Evolutionary conservation across 208 protist genomes (phyloP).

Genomic region (Trypanosoma scelopori): DNA sequence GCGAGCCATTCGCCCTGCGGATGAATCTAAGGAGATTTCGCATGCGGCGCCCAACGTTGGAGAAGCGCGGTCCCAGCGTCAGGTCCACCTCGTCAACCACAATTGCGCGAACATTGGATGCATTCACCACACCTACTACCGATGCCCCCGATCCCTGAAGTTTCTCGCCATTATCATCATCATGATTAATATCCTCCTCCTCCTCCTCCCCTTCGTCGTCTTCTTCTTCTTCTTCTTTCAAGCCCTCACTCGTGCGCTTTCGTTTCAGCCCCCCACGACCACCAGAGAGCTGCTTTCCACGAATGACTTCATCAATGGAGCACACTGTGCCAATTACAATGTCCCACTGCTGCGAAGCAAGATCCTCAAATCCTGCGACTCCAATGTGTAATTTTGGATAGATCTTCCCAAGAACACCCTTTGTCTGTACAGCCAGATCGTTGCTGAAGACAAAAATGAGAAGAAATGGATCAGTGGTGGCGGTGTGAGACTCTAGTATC

Average conservation of each 20-base stretch:
- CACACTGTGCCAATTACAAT: constrained; percentile 79
- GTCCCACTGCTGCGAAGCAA: constrained; percentile 39
- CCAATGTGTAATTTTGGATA: constrained; percentile 67
- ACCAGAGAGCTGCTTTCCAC: constrained; percentile 35
- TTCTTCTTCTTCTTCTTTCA: constrained; percentile 38
- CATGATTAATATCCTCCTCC: constrained; percentile 1
- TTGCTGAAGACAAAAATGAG: constrained; percentile 89
- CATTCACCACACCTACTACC: constrained; percentile 36
- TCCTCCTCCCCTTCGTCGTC: constrained; percentile 22
- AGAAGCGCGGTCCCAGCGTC: constrained; percentile 87
- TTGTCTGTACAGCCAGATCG: constrained; percentile 86
- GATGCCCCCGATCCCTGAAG: constrained; percentile 2
- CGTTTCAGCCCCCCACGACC: constrained; percentile 24
- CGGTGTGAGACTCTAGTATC: constrained; percentile 41
- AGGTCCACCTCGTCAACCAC: constrained; percentile 90
- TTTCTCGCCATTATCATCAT: constrained; percentile 21
- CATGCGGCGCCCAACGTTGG: constrained; percentile 82
- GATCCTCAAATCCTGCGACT: constrained; percentile 72
- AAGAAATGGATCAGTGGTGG: constrained; percentile 58
- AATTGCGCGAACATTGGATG: constrained; percentile 65
- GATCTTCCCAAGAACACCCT: constrained; percentile 61
- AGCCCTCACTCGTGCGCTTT: constrained; percentile 31
- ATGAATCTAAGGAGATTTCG: constrained; percentile 83
- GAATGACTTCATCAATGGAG: constrained; percentile 73
- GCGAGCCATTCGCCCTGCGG: constrained; percentile 72